These are phyloP conservation scores for Fistulinella prunicolor DNA, from an alignment of 768 basidiomycete species.

Conservation along the genomic window DNA sequence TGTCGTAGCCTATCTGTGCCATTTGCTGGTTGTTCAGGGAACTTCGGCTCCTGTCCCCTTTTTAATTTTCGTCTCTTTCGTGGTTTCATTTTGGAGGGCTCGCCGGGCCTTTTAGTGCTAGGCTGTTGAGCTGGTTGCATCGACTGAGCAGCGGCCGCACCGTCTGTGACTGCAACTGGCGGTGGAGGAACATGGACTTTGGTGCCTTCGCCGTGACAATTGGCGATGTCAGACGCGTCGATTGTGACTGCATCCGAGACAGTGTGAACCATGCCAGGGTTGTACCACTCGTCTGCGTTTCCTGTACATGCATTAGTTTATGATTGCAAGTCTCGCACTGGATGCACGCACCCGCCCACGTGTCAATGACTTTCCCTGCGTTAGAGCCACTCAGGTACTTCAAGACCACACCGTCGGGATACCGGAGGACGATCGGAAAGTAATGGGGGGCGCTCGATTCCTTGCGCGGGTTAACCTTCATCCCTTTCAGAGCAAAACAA, in stretches of 20 bases:
- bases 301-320: constrained; percentile 7
- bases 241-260: constrained; percentile 11
- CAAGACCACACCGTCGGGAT: constrained; percentile 40
- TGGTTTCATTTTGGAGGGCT: background rate
- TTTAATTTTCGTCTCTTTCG: constrained; percentile 17
- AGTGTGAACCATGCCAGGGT: constrained; percentile 9
- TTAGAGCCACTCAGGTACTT: constrained; percentile 34
- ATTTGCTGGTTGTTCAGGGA: background rate
- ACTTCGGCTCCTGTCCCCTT: constrained; percentile 4
- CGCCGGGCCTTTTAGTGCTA: background rate
- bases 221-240: constrained; percentile 2
- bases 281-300: constrained; percentile 27
- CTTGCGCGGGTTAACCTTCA: constrained; percentile 30
- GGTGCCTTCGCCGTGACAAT: background rate
- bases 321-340: background rate
- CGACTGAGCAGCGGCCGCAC: background rate
- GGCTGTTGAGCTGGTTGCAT: background rate
- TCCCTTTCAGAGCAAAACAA: constrained; percentile 47
- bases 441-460: constrained; percentile 28
- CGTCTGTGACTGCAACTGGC: background rate
- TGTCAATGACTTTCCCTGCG: constrained; percentile 35
- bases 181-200: background rate
- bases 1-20: background rate
- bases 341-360: constrained; percentile 38
- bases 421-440: constrained; percentile 43